A percentile compares a stretch with the other conserved stretches of the same genome.
These are phyloP conservation scores for Hanseniaspora occidentalis DNA, from an alignment of 805 yeast genomes.

Conservation along the genomic window DNA sequence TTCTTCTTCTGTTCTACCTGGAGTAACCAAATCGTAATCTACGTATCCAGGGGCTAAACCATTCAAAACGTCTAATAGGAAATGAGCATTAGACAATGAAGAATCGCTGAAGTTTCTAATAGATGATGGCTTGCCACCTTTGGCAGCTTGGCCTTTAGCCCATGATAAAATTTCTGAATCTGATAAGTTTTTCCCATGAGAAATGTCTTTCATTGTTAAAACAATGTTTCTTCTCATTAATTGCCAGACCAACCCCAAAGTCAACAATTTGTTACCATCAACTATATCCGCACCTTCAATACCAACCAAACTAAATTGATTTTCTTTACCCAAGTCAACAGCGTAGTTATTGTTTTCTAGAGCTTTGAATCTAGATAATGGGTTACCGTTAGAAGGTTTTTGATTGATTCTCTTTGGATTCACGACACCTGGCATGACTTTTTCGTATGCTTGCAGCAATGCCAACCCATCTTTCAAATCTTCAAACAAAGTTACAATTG, in stretches of 20 bases:
- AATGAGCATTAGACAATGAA: slow-evolving; percentile 63
- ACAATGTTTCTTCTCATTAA: slow-evolving; percentile 93
- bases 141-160: slow-evolving; percentile 79
- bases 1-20: slow-evolving; percentile 73
- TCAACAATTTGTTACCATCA: slow-evolving; percentile 81
- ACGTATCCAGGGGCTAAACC: slow-evolving; percentile 97
- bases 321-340: slow-evolving; percentile 90
- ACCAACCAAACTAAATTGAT: slow-evolving; percentile 88
- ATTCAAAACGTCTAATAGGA: slow-evolving; percentile 77
- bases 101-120: slow-evolving; percentile 82
- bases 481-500: slow-evolving; percentile 82
- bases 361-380: slow-evolving; percentile 83
- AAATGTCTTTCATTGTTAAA: slow-evolving; percentile 62
- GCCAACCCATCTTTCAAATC: slow-evolving; percentile 89
- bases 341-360: slow-evolving; percentile 96
- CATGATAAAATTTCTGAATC: slow-evolving; percentile 84
- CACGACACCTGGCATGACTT: slow-evolving; percentile 89
- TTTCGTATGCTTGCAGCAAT: slow-evolving; percentile 84
- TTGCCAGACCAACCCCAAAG: slow-evolving; percentile 95
- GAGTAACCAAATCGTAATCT: slow-evolving; percentile 81
- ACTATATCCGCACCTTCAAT: slow-evolving; percentile 96
- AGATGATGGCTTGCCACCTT: slow-evolving; percentile 67
- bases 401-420: slow-evolving; percentile 70
- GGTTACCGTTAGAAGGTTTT: slow-evolving; percentile 62
- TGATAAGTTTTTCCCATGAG: slow-evolving; percentile 62